A percentile compares a stretch with the other conserved stretches of the same genome.
These are phyloP conservation scores for Trichophyton equinum DNA, from an alignment of 2,329 filamentous ascomycete species.

Conservation along the genomic window DNA sequence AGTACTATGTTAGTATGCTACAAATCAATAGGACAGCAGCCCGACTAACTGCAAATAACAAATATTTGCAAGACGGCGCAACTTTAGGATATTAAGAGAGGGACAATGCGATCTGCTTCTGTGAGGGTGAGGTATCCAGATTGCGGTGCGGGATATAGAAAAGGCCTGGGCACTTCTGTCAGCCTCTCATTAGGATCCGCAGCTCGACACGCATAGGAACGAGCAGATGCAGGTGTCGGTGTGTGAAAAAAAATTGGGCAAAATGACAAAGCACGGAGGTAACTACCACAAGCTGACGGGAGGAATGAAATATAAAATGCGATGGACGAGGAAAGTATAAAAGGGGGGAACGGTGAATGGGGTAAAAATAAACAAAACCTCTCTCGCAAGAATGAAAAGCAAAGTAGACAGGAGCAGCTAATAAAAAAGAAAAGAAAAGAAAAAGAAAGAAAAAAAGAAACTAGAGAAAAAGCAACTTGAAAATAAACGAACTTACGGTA, in stretches of 20 bases:
- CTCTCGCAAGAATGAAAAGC: neutral
- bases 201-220: neutral
- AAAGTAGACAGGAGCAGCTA: neutral
- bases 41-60: neutral
- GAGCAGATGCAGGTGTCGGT: neutral
- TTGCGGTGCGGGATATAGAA: conserved; percentile 9
- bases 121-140: conserved; percentile 1
- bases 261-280: neutral
- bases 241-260: neutral
- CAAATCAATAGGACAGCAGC: neutral
- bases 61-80: neutral
- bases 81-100: neutral
- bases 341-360: neutral
- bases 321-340: neutral
- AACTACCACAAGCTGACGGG: neutral
- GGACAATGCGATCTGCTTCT: neutral
- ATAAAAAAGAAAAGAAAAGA: neutral
- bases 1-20: neutral
- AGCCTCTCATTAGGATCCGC: conserved; percentile 4
- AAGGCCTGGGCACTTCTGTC: conserved; percentile 12
- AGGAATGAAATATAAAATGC: neutral
- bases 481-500: neutral
- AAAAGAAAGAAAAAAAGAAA: neutral
- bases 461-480: no score
- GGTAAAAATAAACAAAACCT: neutral